Evolutionary conservation across 768 basidiomycete species (phyloP).

Genomic region (Termitomyces sp.): DNA sequence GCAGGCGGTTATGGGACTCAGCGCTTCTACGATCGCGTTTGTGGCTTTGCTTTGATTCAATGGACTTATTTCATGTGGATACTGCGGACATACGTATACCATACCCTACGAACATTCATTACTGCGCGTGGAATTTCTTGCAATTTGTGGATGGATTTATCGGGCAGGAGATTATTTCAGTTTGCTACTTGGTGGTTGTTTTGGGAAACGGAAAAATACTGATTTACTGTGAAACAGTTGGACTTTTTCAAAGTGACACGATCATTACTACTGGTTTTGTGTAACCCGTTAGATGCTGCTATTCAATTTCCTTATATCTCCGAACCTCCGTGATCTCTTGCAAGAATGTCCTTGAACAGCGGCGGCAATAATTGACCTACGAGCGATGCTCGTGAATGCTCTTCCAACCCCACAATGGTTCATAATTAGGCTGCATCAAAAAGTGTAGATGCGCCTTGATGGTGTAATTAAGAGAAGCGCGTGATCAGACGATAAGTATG

Average conservation of each 20-base stretch:
- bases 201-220: background rate
- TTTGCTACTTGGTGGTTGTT: background rate
- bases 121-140: background rate
- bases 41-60: constrained; percentile 10
- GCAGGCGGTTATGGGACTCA: constrained; percentile 14
- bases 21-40: constrained; percentile 10
- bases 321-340: background rate
- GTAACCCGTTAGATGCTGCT: background rate
- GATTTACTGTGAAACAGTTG: background rate
- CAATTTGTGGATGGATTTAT: background rate
- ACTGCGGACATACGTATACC: background rate
- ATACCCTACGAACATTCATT: background rate
- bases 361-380: background rate
- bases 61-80: background rate
- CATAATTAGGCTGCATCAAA: background rate
- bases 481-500: background rate
- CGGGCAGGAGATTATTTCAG: background rate
- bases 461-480: background rate
- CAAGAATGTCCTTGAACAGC: background rate
- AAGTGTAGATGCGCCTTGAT: background rate
- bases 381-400: too few relatives aligned
- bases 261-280: too few relatives aligned
- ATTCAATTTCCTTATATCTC: background rate
- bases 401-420: background rate
- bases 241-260: too few relatives aligned